These are phyloP conservation scores for Psilocybe tampanensis DNA, from an alignment of 768 basidiomycete genomes.

Conservation along the genomic window DNA sequence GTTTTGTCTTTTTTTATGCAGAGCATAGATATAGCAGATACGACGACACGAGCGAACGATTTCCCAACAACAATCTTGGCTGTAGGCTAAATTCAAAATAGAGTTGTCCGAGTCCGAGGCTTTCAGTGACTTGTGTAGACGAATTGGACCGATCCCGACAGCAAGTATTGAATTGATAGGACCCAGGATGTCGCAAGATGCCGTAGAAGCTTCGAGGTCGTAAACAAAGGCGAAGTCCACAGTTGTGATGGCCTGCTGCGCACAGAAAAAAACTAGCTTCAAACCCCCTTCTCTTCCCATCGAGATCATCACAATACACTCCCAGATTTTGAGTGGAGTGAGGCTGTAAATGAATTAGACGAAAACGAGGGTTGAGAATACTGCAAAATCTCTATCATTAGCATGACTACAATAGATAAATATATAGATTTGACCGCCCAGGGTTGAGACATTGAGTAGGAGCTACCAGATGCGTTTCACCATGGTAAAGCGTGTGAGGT, in stretches of 20 bases:
- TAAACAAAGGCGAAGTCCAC: background rate
- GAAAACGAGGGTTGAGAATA: background rate
- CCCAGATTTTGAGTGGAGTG: background rate
- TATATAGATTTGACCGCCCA: constrained; percentile 6
- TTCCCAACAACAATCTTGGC: background rate
- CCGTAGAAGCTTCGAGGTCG: too few species aligned
- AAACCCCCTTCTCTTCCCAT: background rate
- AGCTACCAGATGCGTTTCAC: constrained; percentile 85
- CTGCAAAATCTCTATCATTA: constrained; percentile 8
- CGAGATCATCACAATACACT: background rate
- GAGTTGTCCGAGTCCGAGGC: background rate
- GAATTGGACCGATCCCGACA: background rate
- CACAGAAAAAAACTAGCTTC: background rate
- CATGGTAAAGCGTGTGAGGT: constrained; percentile 94
- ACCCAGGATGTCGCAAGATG: background rate
- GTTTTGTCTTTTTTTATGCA: background rate
- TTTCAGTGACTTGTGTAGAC: background rate
- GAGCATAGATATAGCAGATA: background rate
- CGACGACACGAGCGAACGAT: background rate
- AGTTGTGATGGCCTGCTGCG: background rate
- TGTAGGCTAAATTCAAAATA: constrained; percentile 1
- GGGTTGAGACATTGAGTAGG: background rate
- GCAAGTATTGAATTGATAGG: background rate
- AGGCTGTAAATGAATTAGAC: background rate
- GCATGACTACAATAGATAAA: background rate